A percentile compares a stretch with the other conserved stretches of the same genome.
Evolutionary conservation across 495 filamentous ascomycete genomes (phyloP).

Genomic region (Opeltia flavorubescens): DNA sequence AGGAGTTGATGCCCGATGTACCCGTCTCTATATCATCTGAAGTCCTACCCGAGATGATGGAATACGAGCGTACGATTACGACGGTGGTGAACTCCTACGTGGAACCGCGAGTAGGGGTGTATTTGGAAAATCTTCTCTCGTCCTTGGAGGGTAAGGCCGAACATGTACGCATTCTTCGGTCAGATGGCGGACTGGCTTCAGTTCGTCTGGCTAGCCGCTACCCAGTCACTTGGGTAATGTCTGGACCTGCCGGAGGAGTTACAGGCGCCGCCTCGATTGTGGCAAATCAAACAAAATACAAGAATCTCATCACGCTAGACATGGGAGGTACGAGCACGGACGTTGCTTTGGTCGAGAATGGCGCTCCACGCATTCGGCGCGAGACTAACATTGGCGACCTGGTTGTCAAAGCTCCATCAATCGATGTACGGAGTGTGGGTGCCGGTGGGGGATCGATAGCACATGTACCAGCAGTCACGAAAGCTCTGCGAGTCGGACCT

Average conservation of each 20-base stretch:
- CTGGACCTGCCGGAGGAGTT: constrained; percentile 34
- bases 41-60: constrained; percentile 33
- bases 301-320: constrained; percentile 36
- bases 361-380: constrained; percentile 30
- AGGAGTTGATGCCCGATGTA: constrained; percentile 25
- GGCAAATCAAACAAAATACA: constrained; percentile 29
- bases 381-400: constrained; percentile 32
- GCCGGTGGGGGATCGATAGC: constrained; percentile 35
- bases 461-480: constrained; percentile 30
- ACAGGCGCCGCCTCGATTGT: constrained; percentile 33
- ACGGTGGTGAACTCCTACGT: constrained; percentile 36
- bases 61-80: constrained; percentile 38
- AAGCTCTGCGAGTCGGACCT: constrained; percentile 33
- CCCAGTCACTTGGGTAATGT: constrained; percentile 35
- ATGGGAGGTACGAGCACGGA: constrained; percentile 40
- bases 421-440: constrained; percentile 35
- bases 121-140: constrained; percentile 26
- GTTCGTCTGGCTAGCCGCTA: constrained; percentile 28
- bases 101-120: constrained; percentile 33
- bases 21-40: constrained; percentile 31
- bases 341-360: constrained; percentile 31
- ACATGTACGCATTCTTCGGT: constrained; percentile 33
- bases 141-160: constrained; percentile 25
- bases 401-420: constrained; percentile 32
- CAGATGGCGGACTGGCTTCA: constrained; percentile 33